Evolutionary conservation across 306 rosid species (phyloP), one percentile per base, ranked within the genome.

Genomic region (Trifolium repens): DNA sequence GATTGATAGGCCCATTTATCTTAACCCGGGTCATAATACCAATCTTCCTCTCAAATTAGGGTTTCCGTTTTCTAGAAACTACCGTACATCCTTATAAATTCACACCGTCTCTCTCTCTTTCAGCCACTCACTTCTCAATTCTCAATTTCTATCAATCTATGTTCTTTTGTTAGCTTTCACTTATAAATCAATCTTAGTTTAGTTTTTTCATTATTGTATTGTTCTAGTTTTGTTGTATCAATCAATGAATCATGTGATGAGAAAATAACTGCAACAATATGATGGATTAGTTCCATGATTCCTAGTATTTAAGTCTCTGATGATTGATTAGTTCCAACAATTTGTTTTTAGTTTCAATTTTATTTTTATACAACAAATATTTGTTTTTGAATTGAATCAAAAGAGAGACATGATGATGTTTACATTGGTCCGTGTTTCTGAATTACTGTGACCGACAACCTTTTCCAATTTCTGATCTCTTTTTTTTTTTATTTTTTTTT

Each of bases 261-360:
- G 91, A 82, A 79, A 67, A 67, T 15, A 74, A 80, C 96, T 91
- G 96, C 98, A 91, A 91, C 96, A 93, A 88, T 84, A 91, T 89
- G 96, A 89, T 91, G 93, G 93, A 85, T 81, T 60, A 37, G 47
- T 69, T 71, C 88, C 85, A 75, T 93, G 98, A 91, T 91, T 89
- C 79, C 17, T 61, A 60, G 89, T 88, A 89, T 89, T 88, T 88
- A 91, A 90, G 96, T 93, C 96, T 93, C 96, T 91, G 97, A 89
- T 86, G 96, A 88, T 22, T 22, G 1, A 22, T 22, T 22, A 22
- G 24, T 1, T 22, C 24, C 24, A 22, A 22, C 24, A n/a, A n/a
- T n/a, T n/a, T n/a, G n/a, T n/a, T n/a, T n/a, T n/a, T n/a, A n/a
- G n/a, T n/a, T n/a, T n/a, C n/a, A n/a, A n/a, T 53, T 3, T 4